A percentile compares a stretch with the other conserved stretches of the same genome.
Evolutionary conservation across 2,329 filamentous ascomycete genomes (phyloP).

Genomic region (Myriosclerotinia scirpicola): DNA sequence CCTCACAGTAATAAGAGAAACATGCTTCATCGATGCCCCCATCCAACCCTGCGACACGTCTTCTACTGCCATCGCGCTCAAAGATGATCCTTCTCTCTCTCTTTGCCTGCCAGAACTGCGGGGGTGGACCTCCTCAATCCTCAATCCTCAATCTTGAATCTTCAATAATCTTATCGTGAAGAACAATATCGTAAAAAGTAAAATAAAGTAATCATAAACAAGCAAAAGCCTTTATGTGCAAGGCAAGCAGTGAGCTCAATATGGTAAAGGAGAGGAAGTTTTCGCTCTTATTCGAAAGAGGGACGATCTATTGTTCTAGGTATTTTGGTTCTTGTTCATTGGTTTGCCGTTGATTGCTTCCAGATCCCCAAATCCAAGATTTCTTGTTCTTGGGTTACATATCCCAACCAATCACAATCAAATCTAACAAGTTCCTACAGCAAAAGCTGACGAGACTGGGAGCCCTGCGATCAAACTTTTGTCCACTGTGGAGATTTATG

Average conservation of each 20-base stretch:
- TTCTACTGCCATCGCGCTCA: constrained; percentile 17
- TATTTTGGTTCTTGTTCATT: constrained; percentile 3
- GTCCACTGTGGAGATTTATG: background rate
- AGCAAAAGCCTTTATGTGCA: constrained; percentile 17
- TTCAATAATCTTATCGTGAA: background rate
- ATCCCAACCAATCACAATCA: constrained; percentile 7
- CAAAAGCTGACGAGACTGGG: background rate
- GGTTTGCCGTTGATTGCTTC: constrained; percentile 5
- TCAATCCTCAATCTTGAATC: background rate
- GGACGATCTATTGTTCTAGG: constrained; percentile 11
- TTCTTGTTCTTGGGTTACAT: background rate
- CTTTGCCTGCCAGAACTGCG: background rate
- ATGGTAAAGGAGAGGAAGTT: constrained; percentile 17
- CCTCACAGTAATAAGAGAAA: constrained; percentile 64
- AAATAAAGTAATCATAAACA: constrained; percentile 8
- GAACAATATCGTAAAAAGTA: background rate
- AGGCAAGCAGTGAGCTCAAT: constrained; percentile 16
- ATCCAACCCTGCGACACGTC: constrained; percentile 39
- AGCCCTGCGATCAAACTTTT: no score
- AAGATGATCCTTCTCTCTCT: background rate
- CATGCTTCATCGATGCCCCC: constrained; percentile 66
- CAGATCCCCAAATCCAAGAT: constrained; percentile 13
- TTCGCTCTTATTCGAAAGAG: background rate
- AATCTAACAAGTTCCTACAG: no score
- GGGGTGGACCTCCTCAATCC: constrained; percentile 9